Conservation (phyloP, 148 eudicot genomes). For the Camellia japonica region DNA sequence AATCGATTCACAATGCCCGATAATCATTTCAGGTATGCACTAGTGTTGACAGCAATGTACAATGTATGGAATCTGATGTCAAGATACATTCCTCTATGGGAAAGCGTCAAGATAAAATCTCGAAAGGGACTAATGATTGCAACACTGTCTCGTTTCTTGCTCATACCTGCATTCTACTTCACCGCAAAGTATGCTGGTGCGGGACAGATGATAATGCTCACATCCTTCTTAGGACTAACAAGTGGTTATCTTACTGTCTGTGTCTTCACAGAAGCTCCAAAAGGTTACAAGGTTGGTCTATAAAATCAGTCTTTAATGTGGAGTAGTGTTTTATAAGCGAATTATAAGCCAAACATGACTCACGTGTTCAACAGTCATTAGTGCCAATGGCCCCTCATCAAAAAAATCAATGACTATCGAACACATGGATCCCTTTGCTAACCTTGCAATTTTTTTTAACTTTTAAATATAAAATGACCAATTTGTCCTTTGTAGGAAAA, state of each 20-base stretch:
- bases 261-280: slow-evolving; percentile 61
- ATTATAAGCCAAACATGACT: too few species aligned
- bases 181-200: slow-evolving; percentile 73
- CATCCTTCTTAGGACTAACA: slow-evolving; percentile 56
- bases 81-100: slow-evolving; percentile 54
- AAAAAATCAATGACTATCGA: too few species aligned
- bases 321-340: too few species aligned
- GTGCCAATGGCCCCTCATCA: too few species aligned
- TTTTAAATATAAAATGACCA: too few species aligned
- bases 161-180: slow-evolving; percentile 65
- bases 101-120: slow-evolving; percentile 36
- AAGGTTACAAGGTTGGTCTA: slow-evolving; percentile 64
- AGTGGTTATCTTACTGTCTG: slow-evolving; percentile 86
- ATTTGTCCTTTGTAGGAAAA: too few species aligned
- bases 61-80: slow-evolving; percentile 54
- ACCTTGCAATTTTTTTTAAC: too few species aligned
- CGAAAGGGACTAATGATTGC: slow-evolving; percentile 46
- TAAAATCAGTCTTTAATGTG: background rate
- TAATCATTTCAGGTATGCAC: slow-evolving; percentile 50
- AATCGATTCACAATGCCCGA: background rate
- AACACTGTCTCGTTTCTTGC: slow-evolving; percentile 47
- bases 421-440: too few species aligned
- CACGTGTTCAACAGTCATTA: too few species aligned
- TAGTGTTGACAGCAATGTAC: slow-evolving; percentile 69
- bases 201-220: slow-evolving; percentile 75